Evolutionary conservation across 2,329 filamentous ascomycete genomes (phyloP), one percentile per base, ranked within the genome.

Genomic region (Phialocephala subalpina): DNA sequence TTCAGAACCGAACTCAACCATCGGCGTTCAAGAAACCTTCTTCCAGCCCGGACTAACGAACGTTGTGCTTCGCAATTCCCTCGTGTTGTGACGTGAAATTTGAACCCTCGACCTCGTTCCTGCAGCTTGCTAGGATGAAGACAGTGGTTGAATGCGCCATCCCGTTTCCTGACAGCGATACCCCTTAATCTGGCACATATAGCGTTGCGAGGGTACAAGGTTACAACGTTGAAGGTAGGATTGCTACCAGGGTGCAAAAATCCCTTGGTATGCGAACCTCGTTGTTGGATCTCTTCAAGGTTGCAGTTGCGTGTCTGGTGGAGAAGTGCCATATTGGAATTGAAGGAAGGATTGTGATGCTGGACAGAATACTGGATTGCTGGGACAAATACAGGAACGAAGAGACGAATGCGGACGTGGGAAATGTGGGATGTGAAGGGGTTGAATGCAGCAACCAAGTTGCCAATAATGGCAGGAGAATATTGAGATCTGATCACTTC

Each of bases 301-400:
- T 33, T 18, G 18, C 7, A 12, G 49, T 29, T 29, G 25, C 49
- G 9, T 18, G 14, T 8, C 12, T 7, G 3, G 25, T 27, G 7
- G n/a, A 12, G 14, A 16, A 53, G 25, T 53, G 25, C 12, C 25
- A 3, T 53, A 8, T 53, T 33, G 29, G 29, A 29, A 29, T 53
- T 22, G 18, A 16, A 53, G 3, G 49, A 53, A 53, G 49, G 49
- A 53, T 53, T 53, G 49, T 22, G 27, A 53, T 53, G 49, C 49
- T 33, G 49, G 49, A 33, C 14, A 3, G 25, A 18, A 53, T 49
- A 22, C n/a, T 20, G n/a, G 20, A 11, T 20, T 49, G 29, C 29
- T 33, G 29, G 29, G 29, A 33, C 29, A 9, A 33, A 33, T 33
- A 9, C 29, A 33, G 29, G 29, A 33, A 33, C 29, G 29, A 9